A percentile compares a stretch with the other conserved stretches of the same genome.
These are phyloP conservation scores for Furcasterigmium furcatum DNA, from an alignment of 2,329 filamentous ascomycete genomes.

Conservation along the genomic window DNA sequence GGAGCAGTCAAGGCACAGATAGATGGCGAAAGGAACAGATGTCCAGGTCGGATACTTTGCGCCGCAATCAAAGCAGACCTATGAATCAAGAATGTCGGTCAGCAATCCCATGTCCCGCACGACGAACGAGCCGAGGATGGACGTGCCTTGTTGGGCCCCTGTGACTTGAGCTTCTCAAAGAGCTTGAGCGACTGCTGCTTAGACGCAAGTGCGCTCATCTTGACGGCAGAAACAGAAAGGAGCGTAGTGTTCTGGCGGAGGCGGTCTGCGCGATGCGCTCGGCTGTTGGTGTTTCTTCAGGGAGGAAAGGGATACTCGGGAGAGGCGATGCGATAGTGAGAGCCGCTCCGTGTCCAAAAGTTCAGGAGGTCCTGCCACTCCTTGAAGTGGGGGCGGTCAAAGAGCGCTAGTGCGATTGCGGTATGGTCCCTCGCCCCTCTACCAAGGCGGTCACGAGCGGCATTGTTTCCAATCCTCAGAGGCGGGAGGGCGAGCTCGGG, in stretches of 20 bases:
- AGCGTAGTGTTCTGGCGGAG: neutral
- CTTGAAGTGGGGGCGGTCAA: conserved; percentile 12
- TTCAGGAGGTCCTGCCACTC: conserved; percentile 13
- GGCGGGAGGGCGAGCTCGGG: conserved; percentile 4
- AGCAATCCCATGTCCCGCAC: neutral
- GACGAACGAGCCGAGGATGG: neutral
- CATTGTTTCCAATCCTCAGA: conserved; percentile 3
- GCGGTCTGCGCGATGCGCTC: neutral
- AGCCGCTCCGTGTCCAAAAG: conserved; percentile 14
- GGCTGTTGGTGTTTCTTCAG: conserved; percentile 2
- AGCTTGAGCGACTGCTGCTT: conserved; percentile 96
- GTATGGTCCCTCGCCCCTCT: conserved; percentile 15
- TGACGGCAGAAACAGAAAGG: conserved; percentile 23
- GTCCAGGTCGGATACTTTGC: conserved; percentile 99
- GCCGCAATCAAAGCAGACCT: conserved; percentile 98
- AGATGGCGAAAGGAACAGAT: conserved; percentile 94
- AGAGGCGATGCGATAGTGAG: conserved; percentile 3
- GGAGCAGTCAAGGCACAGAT: conserved; percentile 96
- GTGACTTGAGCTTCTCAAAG: conserved; percentile 95
- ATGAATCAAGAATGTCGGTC: conserved; percentile 10
- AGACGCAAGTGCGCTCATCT: conserved; percentile 68
- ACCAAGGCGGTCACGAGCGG: conserved; percentile 29
- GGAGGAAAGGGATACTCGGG: neutral
- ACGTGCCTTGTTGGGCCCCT: conserved; percentile 88
- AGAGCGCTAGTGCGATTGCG: conserved; percentile 2